Percentiles rank a stretch among this genome's conserved stretches.
Conservation (phyloP, 768 basidiomycete species). For the Pisolithus marmoratus region DNA sequence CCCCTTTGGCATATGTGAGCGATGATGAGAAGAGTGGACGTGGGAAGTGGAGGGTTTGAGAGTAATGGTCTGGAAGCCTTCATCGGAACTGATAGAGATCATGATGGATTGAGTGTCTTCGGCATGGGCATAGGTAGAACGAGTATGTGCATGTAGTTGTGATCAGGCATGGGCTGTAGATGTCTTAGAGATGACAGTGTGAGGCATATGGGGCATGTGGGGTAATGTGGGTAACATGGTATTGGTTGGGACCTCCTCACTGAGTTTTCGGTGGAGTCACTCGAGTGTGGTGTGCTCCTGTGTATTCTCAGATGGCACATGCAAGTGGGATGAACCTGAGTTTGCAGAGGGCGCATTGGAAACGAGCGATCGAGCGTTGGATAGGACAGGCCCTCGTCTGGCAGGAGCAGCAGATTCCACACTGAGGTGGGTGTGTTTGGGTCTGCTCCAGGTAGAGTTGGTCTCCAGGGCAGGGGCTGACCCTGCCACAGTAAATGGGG, state of each 20-base stretch:
- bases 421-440: constrained; percentile 22
- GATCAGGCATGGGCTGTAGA: background rate
- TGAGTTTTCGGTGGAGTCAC: constrained; percentile 53
- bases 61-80: constrained; percentile 19
- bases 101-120: constrained; percentile 18
- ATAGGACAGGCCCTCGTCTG: constrained; percentile 17
- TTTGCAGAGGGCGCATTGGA: constrained; percentile 23
- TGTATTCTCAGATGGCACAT: constrained; percentile 34
- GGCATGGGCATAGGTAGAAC: constrained; percentile 1
- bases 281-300: constrained; percentile 58
- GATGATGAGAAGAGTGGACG: constrained; percentile 8
- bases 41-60: constrained; percentile 13
- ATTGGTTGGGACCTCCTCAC: constrained; percentile 54
- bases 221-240: constrained; percentile 47
- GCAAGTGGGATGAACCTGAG: constrained; percentile 13
- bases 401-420: background rate
- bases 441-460: constrained; percentile 18
- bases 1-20: constrained; percentile 6
- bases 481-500: background rate
- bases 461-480: background rate
- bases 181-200: constrained; percentile 8
- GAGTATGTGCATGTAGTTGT: background rate
- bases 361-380: constrained; percentile 14
- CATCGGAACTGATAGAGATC: constrained; percentile 24
- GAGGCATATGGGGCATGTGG: background rate